Evolutionary conservation across 208 protist genomes (phyloP).

Genomic region (Leishmania tropica): DNA sequence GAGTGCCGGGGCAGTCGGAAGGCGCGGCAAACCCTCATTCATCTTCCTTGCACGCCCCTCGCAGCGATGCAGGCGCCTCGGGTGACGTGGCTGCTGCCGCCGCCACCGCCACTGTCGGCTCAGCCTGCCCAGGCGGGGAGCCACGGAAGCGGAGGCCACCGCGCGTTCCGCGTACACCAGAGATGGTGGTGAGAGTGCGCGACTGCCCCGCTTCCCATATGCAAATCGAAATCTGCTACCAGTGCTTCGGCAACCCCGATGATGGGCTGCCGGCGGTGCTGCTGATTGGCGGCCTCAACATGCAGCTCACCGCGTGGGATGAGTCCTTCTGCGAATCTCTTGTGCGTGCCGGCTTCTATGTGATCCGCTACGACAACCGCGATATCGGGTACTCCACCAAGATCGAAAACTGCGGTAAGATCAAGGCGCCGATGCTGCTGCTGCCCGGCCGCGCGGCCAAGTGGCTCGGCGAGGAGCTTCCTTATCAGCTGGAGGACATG

Average conservation of each 20-base stretch:
- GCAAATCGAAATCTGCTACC: conserved; percentile 75
- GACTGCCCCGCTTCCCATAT: conserved; percentile 49
- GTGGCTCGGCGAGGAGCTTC: conserved; percentile 67
- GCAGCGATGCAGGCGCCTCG: not conserved
- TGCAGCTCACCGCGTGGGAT: conserved; percentile 80
- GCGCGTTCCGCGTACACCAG: conserved; percentile 34
- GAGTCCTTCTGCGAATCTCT: conserved; percentile 77
- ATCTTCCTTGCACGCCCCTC: not conserved
- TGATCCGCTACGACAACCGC: conserved; percentile 81
- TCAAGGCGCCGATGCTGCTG: conserved; percentile 54
- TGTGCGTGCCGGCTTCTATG: conserved; percentile 65
- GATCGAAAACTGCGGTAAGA: conserved; percentile 46
- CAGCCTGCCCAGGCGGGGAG: not conserved
- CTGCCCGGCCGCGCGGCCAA: conserved; percentile 42
- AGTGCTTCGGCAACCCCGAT: conserved; percentile 67
- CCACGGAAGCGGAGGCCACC: not conserved
- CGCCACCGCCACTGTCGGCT: not conserved
- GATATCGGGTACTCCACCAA: conserved; percentile 83
- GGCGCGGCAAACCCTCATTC: not conserved
- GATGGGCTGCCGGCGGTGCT: conserved; percentile 42
- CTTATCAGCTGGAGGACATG: conserved; percentile 77
- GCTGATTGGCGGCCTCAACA: conserved; percentile 79
- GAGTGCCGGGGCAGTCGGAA: not conserved
- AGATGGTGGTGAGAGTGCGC: conserved; percentile 67
- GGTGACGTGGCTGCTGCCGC: not conserved